Evolutionary conservation across 352 stramenopile genomes (phyloP), one percentile per base, ranked within the genome.

Genomic region (Thraustochytrium striatum): DNA sequence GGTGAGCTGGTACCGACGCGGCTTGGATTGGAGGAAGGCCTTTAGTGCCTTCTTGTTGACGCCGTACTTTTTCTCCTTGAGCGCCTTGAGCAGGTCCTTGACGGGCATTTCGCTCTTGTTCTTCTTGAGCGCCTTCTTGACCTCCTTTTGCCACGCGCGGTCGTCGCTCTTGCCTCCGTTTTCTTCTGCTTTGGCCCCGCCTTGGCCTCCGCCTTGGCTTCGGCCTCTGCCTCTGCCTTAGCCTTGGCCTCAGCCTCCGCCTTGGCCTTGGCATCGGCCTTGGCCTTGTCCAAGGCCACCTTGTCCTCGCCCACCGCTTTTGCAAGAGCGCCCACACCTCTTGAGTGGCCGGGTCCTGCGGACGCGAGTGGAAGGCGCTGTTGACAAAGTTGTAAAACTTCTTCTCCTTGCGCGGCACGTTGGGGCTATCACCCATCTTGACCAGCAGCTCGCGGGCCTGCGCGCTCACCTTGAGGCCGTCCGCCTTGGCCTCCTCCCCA

Each of bases 331-430:
- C 85, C 88, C 88, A 95, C 5, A 92, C 83, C 19, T 86, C 86
- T 36, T 92, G 86, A 25, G 91, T 85, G 11, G 87, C 84, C 35
- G 72, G 52, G 38, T 83, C 69, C 62, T 90, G 85, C 61, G 62
- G 72, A 8, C 81, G 80, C 25, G 91, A 57, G 39, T 85, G 85
- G 47, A 95, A 86, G 80, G 86, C 92, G 84, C 95, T 96, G 70
- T 84, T 86, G 65, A 93, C 86, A 81, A 95, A 96, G 84, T 96
- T 96, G 75, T 91, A 80, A 73, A 97, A 97, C 82, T 97, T 97
- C 82, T 91, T 87, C 80, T 95, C 89, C 83, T 97, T 96, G 69
- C 92, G 89, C 25, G 93, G 93, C 52, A 97, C 90, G 78, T 97
- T 97, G 79, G 90, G 87, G 72, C 94, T 91, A 21, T 83, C 85